phyloP scores from a whole-genome alignment of 768 basidiomycete species.

The Termitomyces titanicus region DNA sequence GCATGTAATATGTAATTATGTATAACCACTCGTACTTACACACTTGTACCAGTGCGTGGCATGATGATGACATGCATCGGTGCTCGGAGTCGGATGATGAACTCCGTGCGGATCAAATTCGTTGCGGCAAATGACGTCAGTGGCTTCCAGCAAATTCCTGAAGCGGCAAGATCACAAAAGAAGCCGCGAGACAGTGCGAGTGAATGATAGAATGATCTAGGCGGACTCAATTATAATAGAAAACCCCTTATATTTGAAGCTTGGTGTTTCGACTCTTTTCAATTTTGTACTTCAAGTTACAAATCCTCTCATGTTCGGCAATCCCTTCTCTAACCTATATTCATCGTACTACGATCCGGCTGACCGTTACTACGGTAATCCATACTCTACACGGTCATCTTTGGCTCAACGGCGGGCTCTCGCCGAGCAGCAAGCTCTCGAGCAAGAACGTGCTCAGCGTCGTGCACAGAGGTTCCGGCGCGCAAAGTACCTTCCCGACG shows the following conservation, averaged over 20 bases:
- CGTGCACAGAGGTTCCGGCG: slow-evolving; percentile 32
- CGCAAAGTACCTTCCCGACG: slow-evolving; percentile 35
- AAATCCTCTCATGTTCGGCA: slow-evolving; percentile 20
- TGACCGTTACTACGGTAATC: background rate
- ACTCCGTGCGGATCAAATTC: too few relatives aligned
- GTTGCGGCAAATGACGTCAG: background rate
- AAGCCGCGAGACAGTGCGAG: background rate
- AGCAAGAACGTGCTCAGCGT: slow-evolving; percentile 16
- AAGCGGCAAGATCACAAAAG: background rate
- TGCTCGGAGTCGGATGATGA: too few relatives aligned
- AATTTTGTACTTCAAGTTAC: background rate
- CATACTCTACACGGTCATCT: background rate
- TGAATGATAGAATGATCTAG: background rate
- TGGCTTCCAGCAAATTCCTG: slow-evolving; percentile 10
- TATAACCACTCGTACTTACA: too few relatives aligned
- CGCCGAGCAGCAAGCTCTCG: slow-evolving; percentile 18
- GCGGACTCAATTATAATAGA: background rate
- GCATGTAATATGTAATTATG: too few relatives aligned
- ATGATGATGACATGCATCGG: too few relatives aligned
- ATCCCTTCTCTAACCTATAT: slow-evolving; percentile 18
- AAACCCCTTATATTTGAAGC: background rate
- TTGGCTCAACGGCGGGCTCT: slow-evolving; percentile 14
- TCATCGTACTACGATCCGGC: slow-evolving; percentile 15
- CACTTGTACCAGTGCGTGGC: too few relatives aligned
- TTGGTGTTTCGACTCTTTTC: background rate